A percentile compares a stretch with the other conserved stretches of the same genome.
Evolutionary conservation across 108 stramenopile genomes (phyloP).

Genomic region (Nitzschia palea): DNA sequence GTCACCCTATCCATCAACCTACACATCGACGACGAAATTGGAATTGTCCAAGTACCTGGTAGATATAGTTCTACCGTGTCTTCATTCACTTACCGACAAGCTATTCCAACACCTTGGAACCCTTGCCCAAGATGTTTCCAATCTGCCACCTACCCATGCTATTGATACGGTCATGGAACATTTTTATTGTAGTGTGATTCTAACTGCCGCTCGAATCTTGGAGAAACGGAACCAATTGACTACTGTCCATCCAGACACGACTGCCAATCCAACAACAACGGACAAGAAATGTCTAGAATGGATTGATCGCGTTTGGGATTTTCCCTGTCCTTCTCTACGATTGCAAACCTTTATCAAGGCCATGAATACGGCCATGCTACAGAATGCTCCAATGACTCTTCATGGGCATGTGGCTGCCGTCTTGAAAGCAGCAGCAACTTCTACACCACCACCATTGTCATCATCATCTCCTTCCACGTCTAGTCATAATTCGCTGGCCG

Average conservation of each 20-base stretch:
- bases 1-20: neutral
- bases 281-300: too few relatives aligned
- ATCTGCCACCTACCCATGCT: neutral
- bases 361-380: too few relatives aligned
- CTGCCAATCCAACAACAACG: too few relatives aligned
- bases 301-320: too few relatives aligned
- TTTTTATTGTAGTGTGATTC: neutral
- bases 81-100: slow-evolving; percentile 1
- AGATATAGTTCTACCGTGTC: neutral
- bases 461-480: too few relatives aligned
- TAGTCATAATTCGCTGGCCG: neutral
- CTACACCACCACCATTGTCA: too few relatives aligned
- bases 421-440: neutral
- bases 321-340: neutral
- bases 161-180: neutral
- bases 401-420: neutral
- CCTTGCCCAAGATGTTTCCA: neutral
- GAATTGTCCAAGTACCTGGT: neutral
- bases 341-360: too few relatives aligned
- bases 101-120: neutral
- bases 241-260: too few relatives aligned
- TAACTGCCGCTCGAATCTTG: neutral
- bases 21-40: neutral
- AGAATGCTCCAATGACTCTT: too few relatives aligned
- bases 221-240: too few relatives aligned